Base-by-base conservation (phyloP, 2,329 filamentous ascomycete species). In the Metarhizium rileyi region DNA sequence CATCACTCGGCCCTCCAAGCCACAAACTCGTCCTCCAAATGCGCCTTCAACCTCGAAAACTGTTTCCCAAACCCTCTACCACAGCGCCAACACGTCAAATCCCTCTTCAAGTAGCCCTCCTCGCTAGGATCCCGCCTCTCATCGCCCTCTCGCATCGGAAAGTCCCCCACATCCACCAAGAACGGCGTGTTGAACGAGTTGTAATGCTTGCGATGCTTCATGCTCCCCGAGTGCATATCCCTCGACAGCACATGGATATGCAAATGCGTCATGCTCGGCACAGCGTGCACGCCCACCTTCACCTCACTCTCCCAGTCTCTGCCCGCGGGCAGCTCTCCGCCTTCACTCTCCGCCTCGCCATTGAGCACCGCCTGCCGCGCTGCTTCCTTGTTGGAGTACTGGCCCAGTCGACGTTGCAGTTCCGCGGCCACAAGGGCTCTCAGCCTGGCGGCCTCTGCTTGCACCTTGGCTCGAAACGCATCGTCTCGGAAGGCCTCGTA, bases 171-270 rank as follows among this genome's bases (percentile, higher is more conserved):
- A 16, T 77, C 74, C 12, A 97, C 78, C 22, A 98, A 79, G 64
- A 97, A 98, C 3, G 79, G 78, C 47, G 90, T 94, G 28, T 80
- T 82, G 68, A 97, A 97, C 55, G 86, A 93, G 62, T 93, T 88
- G 69, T 96, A 97, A 68, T 97, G 93, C 64, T 90, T 91, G 55
- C 82, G 76, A 62, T 91, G 83, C 68, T 84, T 87, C 66, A 96
- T 57, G 43, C 75, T 76, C 10, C 78, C 75, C 35, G 84, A 89
- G 58, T 81, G 75, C 74, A 87, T 84, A 63, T 98, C 93, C 18
- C 80, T 73, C 36, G 86, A 88, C 50, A 97, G 69, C 27, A 97
- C 81, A 66, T 98, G 93, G 4, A 97, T 75, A 67, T 98, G 93
- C 49, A 97, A 64, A 64, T 97, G 89, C 55, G 80, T 84, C 93